Percentiles rank a stretch among this genome's conserved stretches.
These are phyloP conservation scores for Cadophora sp. DNA, from an alignment of 2,329 filamentous ascomycete genomes.

Conservation along the genomic window DNA sequence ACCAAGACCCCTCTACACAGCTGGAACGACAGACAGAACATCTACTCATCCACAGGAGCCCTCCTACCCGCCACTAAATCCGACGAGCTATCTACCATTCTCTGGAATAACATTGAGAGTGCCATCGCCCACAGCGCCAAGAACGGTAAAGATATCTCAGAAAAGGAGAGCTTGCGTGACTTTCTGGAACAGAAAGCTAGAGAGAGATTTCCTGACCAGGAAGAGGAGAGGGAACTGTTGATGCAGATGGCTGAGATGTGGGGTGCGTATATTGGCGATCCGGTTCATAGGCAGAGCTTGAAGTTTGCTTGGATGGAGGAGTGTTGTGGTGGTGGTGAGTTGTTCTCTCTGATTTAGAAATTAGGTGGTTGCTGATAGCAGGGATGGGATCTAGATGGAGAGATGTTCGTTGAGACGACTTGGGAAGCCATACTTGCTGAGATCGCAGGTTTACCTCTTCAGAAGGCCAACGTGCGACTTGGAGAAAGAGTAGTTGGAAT, in stretches of 20 bases:
- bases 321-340: conserved; percentile 57
- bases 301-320: conserved; percentile 65
- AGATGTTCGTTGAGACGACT: conserved; percentile 32
- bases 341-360: neutral
- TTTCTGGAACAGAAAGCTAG: conserved; percentile 59
- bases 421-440: conserved; percentile 30
- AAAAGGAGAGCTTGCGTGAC: conserved; percentile 56
- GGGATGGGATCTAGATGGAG: conserved; percentile 23
- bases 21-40: conserved; percentile 56
- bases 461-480: conserved; percentile 28
- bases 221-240: conserved; percentile 46
- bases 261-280: conserved; percentile 61
- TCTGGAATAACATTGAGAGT: conserved; percentile 60
- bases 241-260: conserved; percentile 52
- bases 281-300: conserved; percentile 57
- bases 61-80: conserved; percentile 43
- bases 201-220: conserved; percentile 49
- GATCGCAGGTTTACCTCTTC: conserved; percentile 26
- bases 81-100: conserved; percentile 45
- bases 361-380: too few species aligned
- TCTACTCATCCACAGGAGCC: conserved; percentile 52
- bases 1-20: conserved; percentile 54
- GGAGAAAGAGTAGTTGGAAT: conserved; percentile 33
- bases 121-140: conserved; percentile 61
- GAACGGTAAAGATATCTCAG: conserved; percentile 55